These are phyloP conservation scores for Euphrasia confusa DNA, from an alignment of 257 asterid species.

Conservation along the genomic window DNA sequence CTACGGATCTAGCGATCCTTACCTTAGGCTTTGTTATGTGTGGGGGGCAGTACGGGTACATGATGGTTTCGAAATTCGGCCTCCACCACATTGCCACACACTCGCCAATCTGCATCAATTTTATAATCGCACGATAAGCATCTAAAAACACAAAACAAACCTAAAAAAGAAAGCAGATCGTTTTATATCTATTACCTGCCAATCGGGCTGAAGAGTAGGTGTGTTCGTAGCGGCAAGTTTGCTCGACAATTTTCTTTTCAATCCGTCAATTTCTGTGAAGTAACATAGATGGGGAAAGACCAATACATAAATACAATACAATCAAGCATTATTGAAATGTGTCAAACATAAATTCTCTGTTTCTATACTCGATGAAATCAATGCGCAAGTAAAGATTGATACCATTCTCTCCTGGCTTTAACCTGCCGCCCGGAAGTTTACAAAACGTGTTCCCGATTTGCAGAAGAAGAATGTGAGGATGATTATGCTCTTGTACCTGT, in stretches of 20 bases:
- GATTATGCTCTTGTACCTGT: slow-evolving; percentile 98
- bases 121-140: background rate
- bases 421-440: slow-evolving; percentile 98
- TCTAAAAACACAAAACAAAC: background rate
- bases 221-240: slow-evolving; percentile 64
- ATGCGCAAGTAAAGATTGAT: slow-evolving; percentile 10
- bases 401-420: slow-evolving; percentile 99
- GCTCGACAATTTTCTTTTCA: slow-evolving; percentile 93
- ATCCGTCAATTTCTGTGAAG: slow-evolving; percentile 77
- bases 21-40: slow-evolving; percentile 93
- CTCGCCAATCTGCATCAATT: slow-evolving; percentile 74
- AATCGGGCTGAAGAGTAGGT: slow-evolving; percentile 61
- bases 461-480: slow-evolving; percentile 94
- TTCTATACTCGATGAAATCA: background rate
- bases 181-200: slow-evolving; percentile 77
- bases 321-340: slow-evolving; percentile 2
- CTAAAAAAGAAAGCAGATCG: background rate
- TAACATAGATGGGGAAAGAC: background rate
- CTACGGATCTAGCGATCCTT: background rate
- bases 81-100: slow-evolving; percentile 99
- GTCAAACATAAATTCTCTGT: background rate
- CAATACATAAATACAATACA: background rate
- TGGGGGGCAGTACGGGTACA: slow-evolving; percentile 97
- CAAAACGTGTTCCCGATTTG: slow-evolving; percentile 98
- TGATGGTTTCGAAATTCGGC: slow-evolving; percentile 86